Evolutionary conservation across 768 basidiomycete genomes (phyloP).

Genomic region (Boletus vinaceobasis): DNA sequence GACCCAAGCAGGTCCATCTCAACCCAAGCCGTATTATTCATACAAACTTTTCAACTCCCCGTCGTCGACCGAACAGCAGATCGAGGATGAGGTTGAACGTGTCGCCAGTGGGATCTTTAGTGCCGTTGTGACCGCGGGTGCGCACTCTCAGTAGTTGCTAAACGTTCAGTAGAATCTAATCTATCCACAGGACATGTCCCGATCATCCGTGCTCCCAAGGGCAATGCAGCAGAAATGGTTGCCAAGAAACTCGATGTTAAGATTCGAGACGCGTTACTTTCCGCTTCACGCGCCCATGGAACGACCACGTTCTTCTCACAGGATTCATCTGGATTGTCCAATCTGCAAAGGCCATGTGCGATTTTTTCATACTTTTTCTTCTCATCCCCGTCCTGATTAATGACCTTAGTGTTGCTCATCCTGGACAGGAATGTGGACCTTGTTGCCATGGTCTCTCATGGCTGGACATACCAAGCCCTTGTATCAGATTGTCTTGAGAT

Average conservation of each 20-base stretch:
- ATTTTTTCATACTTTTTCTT: conserved; percentile 5
- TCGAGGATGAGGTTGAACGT: conserved; percentile 91
- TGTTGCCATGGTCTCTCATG: conserved; percentile 89
- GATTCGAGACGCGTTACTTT: conserved; percentile 80
- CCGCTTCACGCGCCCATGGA: conserved; percentile 58
- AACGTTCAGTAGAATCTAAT: not conserved
- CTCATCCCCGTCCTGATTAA: conserved; percentile 8
- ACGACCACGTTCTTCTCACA: conserved; percentile 64
- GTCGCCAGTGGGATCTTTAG: conserved; percentile 89
- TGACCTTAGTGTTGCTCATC: conserved; percentile 68
- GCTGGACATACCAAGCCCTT: conserved; percentile 98
- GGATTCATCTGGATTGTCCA: conserved; percentile 79
- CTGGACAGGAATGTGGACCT: conserved; percentile 94
- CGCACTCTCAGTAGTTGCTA: conserved; percentile 16
- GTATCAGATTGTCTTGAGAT: conserved; percentile 97
- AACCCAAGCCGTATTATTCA: conserved; percentile 48
- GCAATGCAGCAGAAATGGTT: conserved; percentile 99
- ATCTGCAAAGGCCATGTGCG: conserved; percentile 83
- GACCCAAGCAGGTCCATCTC: conserved; percentile 33
- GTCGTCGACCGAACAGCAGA: conserved; percentile 81
- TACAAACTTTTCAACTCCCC: conserved; percentile 92
- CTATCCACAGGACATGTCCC: conserved; percentile 75
- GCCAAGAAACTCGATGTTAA: conserved; percentile 92
- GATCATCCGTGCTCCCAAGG: conserved; percentile 89
- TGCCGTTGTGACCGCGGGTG: conserved; percentile 84